Evolutionary conservation across 495 filamentous ascomycete genomes (phyloP), one percentile per base, ranked within the genome.

Genomic region (Penicillium roqueforti): DNA sequence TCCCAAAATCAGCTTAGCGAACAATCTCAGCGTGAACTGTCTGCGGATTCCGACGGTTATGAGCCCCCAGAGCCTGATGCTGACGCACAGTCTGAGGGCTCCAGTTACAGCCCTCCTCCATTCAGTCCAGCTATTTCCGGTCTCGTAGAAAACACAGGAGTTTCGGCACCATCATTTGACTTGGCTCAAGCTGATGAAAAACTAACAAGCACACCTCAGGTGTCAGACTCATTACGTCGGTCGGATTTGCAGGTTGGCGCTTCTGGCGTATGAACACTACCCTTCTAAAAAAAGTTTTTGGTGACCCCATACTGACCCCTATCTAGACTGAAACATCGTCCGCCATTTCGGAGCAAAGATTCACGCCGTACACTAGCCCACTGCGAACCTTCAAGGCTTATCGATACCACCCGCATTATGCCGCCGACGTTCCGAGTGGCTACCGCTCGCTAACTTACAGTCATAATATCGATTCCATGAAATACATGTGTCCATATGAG

Each of bases 401-500:
- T 73, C 90, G 93, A 52, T 95, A 88, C 61, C 90, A 97, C 68
- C 87, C 88, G 22, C 75, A 81, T 29, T 97, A 82, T 71, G 70
- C 77, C 48, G 62, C 87, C 26, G 71, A 83, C 38, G 85, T 93
- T 55, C 65, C 84, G 48, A 84, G 82, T 60, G 92, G 91, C 47
- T 85, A 89, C 66, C 85, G 84, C 68, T 97, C 95, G 57, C 75
- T 95, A 79, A 97, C 89, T 40, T 97, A 92, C 75, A 97, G 89
- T 68, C 84, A 92, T 69, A 83, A 82, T 51, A 92, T 97, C 67
- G 80, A 97, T 63, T 73, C 87, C 6, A 76, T 81, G 57, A 84
- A 78, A 55, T 80, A 78, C 44, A 52, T 97, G 18, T 97, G 93
- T 68, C 83, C 77, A 2, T 86, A 77, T 61, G 91, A 95, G 63